A percentile compares a stretch with the other conserved stretches of the same genome.
Conservation (phyloP, 1,139 yeast species). For the Blastobotrys proliferans region DNA sequence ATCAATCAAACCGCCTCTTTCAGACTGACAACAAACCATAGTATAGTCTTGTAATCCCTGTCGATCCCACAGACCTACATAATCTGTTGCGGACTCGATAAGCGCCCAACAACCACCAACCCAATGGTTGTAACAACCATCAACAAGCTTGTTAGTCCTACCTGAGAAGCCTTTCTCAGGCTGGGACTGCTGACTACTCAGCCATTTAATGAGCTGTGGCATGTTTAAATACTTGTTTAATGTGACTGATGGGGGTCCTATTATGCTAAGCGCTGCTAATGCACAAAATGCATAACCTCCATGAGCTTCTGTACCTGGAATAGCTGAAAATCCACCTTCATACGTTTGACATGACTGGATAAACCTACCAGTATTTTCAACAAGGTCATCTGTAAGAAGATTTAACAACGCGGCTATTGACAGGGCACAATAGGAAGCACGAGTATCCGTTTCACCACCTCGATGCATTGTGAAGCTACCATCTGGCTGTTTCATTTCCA, state of each 20-base stretch:
- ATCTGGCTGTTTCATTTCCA: conserved; percentile 56
- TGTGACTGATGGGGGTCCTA: conserved; percentile 37
- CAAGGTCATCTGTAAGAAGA: conserved; percentile 60
- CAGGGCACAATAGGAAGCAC: conserved; percentile 85
- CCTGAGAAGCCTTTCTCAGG: conserved; percentile 88
- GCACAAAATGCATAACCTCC: conserved; percentile 97
- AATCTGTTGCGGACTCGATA: conserved; percentile 48
- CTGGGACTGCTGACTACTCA: conserved; percentile 59
- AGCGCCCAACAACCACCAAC: conserved; percentile 75
- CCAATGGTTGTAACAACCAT: conserved; percentile 97
- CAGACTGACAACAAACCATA: conserved; percentile 66
- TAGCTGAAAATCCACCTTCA: conserved; percentile 94
- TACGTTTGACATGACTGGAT: conserved; percentile 74
- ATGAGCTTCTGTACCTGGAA: conserved; percentile 84
- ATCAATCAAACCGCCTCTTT: conserved; percentile 76
- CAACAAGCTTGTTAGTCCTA: conserved; percentile 87
- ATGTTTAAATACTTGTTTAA: conserved; percentile 29
- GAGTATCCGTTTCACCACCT: conserved; percentile 80
- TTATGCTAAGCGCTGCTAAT: conserved; percentile 60
- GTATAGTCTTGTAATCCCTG: conserved; percentile 62
- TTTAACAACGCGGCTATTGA: conserved; percentile 66
- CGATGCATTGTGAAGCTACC: conserved; percentile 74
- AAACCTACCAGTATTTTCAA: conserved; percentile 54
- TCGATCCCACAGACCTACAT: conserved; percentile 41
- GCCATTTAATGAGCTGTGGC: conserved; percentile 49